phyloP scores from a whole-genome alignment of 2,329 filamentous ascomycete genomes.

The Meredithiella fracta region DNA sequence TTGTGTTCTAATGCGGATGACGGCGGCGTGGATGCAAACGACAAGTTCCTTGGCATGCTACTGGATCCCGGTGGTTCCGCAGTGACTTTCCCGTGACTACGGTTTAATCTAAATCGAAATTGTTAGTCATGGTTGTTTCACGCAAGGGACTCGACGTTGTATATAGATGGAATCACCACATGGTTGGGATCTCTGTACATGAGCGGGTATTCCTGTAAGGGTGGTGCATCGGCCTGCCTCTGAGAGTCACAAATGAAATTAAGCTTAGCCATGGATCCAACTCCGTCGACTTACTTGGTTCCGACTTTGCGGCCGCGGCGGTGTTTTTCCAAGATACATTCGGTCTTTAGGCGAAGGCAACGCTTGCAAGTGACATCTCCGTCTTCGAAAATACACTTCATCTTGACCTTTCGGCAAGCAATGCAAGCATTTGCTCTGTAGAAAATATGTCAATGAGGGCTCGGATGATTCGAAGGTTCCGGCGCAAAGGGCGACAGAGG shows the following conservation, averaged over 20 bases:
- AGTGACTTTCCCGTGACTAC: constrained; percentile 11
- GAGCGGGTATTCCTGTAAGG: no score
- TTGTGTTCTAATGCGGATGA: background rate
- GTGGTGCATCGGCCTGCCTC: no score
- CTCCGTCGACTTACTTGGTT: constrained; percentile 20
- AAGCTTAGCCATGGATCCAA: no score
- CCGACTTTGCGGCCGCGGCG: constrained; percentile 25
- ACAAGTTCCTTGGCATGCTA: background rate
- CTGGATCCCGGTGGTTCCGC: constrained; percentile 4
- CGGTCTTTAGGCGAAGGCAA: constrained; percentile 23
- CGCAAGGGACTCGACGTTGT: background rate
- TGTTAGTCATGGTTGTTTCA: background rate
- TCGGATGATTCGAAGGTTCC: background rate
- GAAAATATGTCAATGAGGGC: background rate
- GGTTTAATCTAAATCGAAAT: constrained; percentile 6
- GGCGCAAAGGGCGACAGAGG: background rate
- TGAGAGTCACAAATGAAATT: background rate
- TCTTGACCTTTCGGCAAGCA: constrained; percentile 24
- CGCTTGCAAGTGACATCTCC: constrained; percentile 21
- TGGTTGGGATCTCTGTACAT: no score
- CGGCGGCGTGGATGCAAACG: background rate
- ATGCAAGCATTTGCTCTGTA: constrained; percentile 21
- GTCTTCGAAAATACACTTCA: constrained; percentile 21
- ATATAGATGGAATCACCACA: background rate
- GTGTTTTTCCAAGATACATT: constrained; percentile 25